Evolutionary conservation across 805 yeast species (phyloP), one percentile per base, ranked within the genome.

Genomic region (Saccharomyces kudriavzevii): DNA sequence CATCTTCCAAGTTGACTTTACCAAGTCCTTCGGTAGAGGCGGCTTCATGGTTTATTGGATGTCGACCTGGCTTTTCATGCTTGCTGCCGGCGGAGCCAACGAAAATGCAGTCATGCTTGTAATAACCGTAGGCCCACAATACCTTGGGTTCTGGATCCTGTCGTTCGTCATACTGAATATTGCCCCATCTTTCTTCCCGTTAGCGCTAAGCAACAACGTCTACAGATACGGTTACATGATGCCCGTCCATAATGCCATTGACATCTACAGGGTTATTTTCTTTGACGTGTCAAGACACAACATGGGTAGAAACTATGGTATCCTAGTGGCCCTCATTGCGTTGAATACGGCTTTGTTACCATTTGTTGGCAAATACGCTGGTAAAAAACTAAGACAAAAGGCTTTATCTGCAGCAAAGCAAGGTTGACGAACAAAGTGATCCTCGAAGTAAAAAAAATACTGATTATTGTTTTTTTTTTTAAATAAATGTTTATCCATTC

Each of bases 21-120:
- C 80, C 14, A 61, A 51, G 2, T 70, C 88, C 0, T 86, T 81
- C 72, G 90, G 89, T 1, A 74, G 70, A 43, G 80, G 83, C 9
- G 95, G 95, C 0, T 87, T 87, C 67, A 77, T 87, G 45, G 83
- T 87, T 0, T 79, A 78, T 58, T 88, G 95, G 95, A 76, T 84
- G 79, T 58, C 82, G 22, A 75, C 83, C 4, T 88, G 72, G 65
- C 60, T 87, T 49, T 79, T 88, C 4, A 83, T 87, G 88, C 70
- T 82, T 56, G 87, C 91, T 0, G 85, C 86, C 28, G 95, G 94
- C 55, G 81, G 86, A 49, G 83, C 85, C 24, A 85, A 84, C 63
- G 94, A 88, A 67, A 81, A 84, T 57, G 70, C 78, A 58, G 81
- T 83, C 0, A 64, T 81, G 66, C 30, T 85, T 6, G 62, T 78